Percentiles rank a stretch among this genome's conserved stretches.
phyloP scores from a whole-genome alignment of 31 red algal genomes.

The Odonthalia washingtoniensis region DNA sequence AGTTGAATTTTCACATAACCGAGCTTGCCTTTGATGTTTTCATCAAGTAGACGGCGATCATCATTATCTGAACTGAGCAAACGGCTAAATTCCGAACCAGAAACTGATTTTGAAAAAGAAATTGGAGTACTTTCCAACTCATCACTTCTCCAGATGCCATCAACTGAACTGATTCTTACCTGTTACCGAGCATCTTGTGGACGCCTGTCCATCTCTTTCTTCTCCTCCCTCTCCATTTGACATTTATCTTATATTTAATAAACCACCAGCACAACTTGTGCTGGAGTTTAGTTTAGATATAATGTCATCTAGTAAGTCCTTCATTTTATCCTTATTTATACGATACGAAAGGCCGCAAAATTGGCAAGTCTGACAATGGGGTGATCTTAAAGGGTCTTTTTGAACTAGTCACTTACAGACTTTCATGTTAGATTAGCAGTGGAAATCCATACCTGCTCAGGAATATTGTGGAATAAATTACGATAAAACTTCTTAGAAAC shows the following conservation, averaged over 20 bases:
- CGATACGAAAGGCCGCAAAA: not conserved
- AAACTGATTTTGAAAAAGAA: not conserved
- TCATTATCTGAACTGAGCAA: no score
- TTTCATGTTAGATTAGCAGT: no score
- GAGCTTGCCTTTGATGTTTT: no score
- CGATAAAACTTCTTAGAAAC: no score
- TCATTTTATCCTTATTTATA: not conserved
- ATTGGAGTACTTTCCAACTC: not conserved
- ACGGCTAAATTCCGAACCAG: not conserved
- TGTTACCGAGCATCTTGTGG: not conserved
- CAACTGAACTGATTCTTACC: no score
- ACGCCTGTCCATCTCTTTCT: not conserved
- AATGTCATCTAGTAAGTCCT: not conserved
- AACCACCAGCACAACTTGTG: not conserved
- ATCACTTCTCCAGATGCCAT: not conserved
- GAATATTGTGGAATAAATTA: no score
- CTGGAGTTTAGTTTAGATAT: no score
- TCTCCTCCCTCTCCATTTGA: not conserved
- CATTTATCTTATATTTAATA: not conserved
- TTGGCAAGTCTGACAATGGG: not conserved
- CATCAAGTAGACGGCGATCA: no score
- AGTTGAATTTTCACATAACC: no score
- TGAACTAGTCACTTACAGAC: no score
- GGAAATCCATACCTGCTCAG: no score
- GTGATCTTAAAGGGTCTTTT: not conserved